Evolutionary conservation across 169 alveolate species (phyloP).

Genomic region (Eimeria maxima): DNA sequence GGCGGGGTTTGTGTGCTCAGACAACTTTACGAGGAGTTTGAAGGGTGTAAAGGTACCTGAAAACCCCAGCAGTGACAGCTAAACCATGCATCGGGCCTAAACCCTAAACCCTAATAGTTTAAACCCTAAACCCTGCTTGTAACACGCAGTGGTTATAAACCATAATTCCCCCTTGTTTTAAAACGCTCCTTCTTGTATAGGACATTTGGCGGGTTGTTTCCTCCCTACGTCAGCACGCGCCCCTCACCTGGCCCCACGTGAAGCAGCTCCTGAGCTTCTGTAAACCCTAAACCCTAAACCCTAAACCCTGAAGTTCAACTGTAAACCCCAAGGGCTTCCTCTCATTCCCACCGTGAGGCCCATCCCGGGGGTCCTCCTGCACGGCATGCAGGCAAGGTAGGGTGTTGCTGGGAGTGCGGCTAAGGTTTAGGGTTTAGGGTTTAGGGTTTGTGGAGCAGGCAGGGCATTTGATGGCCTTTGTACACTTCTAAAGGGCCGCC

Average conservation of each 20-base stretch:
- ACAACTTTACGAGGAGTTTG: constrained; percentile 6
- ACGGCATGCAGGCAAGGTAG: neutral
- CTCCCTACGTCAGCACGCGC: neutral
- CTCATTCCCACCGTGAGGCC: neutral
- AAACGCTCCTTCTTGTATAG: neutral
- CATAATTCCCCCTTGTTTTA: neutral
- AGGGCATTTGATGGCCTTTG: neutral
- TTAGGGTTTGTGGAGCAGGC: constrained; percentile 29
- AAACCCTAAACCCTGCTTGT: constrained; percentile 9
- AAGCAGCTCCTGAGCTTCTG: constrained; percentile 23
- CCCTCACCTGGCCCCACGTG: constrained; percentile 27
- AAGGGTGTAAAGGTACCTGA: constrained; percentile 1
- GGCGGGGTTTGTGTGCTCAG: neutral
- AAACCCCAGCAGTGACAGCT: neutral
- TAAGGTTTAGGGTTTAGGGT: constrained; percentile 15
- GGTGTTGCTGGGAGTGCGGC: neutral
- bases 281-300: constrained; percentile 58
- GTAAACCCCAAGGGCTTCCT: neutral
- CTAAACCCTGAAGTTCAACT: neutral
- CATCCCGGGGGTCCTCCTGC: neutral
- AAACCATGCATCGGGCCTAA: neutral
- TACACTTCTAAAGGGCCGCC: neutral
- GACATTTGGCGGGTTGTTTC: neutral
- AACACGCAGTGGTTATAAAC: too few relatives aligned
- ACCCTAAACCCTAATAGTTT: constrained; percentile 3